phyloP scores from a whole-genome alignment of 2,329 filamentous ascomycete species.

The Colletotrichum lentis region DNA sequence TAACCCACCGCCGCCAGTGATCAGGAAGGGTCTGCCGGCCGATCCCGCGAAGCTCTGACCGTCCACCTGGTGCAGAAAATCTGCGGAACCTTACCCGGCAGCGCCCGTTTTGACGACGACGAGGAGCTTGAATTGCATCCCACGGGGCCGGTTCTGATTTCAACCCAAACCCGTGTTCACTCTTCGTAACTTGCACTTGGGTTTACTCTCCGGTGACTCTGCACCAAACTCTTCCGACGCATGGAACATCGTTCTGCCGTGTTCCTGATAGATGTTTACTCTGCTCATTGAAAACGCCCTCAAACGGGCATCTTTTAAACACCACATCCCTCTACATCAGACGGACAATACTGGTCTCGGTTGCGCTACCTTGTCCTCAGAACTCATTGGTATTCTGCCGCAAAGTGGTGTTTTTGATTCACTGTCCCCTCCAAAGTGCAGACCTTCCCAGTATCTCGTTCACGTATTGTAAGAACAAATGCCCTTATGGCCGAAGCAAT shows the following conservation, averaged over 20 bases:
- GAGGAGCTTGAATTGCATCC: neutral
- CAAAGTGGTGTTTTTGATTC: too few relatives aligned
- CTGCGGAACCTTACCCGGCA: neutral
- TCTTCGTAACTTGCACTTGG: neutral
- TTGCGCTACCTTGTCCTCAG: neutral
- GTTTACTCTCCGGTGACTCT: neutral
- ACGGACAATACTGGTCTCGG: neutral
- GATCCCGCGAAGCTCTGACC: conserved; percentile 8
- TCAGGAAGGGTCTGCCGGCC: conserved; percentile 4
- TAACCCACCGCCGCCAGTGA: conserved; percentile 2
- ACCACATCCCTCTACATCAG: neutral
- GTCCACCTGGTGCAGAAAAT: neutral
- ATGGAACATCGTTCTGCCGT: neutral
- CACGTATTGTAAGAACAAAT: neutral
- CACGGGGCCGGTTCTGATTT: neutral
- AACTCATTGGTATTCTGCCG: neutral
- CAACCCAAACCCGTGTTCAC: neutral
- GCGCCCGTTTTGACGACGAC: neutral
- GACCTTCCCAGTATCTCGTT: neutral
- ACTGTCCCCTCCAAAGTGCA: neutral
- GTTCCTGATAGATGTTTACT: neutral
- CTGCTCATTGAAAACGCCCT: neutral
- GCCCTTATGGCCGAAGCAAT: neutral
- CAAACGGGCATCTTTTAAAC: neutral
- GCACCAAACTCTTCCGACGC: neutral